Evolutionary conservation across 345 rosid genomes (phyloP).

Genomic region (Linum usitatissimum): DNA sequence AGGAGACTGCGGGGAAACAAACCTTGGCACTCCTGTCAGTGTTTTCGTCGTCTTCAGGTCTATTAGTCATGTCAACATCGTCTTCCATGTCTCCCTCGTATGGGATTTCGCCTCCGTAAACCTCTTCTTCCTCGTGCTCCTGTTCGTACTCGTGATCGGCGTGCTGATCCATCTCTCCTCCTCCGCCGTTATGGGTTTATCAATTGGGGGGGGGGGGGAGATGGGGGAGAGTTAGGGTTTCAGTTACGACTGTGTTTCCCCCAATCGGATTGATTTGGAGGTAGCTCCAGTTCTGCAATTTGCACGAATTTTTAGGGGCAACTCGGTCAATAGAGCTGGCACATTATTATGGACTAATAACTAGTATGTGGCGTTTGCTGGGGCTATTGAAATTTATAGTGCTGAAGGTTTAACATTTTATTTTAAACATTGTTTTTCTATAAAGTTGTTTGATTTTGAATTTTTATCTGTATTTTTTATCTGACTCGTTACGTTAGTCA

Average conservation of each 20-base stretch:
- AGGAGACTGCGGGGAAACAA: slow-evolving; percentile 7
- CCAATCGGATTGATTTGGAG: slow-evolving; percentile 1
- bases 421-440: too few relatives aligned
- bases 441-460: too few relatives aligned
- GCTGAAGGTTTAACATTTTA: too few relatives aligned
- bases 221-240: neutral
- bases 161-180: slow-evolving; percentile 33
- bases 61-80: slow-evolving; percentile 36
- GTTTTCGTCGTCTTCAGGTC: slow-evolving; percentile 41
- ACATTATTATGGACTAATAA: too few relatives aligned
- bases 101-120: slow-evolving; percentile 78
- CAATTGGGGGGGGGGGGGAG: neutral
- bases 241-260: slow-evolving; percentile 7
- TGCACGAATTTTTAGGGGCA: neutral
- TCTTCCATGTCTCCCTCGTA: slow-evolving; percentile 75
- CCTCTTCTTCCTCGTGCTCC: slow-evolving; percentile 19
- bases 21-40: slow-evolving; percentile 60
- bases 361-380: too few relatives aligned
- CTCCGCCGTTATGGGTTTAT: neutral
- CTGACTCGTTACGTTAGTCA: too few relatives aligned
- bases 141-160: slow-evolving; percentile 62
- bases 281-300: neutral
- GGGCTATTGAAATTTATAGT: too few relatives aligned
- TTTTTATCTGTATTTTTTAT: too few relatives aligned
- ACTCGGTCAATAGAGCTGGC: neutral